Evolutionary conservation across 2,329 filamentous ascomycete species (phyloP).

Genomic region (Plenodomus biglobosus): DNA sequence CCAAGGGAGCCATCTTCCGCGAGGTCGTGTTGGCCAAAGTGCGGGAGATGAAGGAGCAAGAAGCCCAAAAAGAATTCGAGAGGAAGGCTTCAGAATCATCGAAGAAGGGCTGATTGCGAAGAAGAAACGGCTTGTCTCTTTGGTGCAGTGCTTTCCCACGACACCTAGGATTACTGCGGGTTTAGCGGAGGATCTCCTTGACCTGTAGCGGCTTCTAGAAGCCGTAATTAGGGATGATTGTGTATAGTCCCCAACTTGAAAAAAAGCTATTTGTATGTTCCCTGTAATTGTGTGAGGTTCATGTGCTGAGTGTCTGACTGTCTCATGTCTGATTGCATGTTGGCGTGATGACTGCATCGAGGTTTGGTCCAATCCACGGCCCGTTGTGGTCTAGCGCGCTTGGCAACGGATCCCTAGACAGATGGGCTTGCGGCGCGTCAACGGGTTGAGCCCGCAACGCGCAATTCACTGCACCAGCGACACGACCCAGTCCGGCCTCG

Average conservation of each 20-base stretch:
- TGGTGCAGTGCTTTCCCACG: slow-evolving; percentile 12
- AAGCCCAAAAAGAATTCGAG: slow-evolving; percentile 70
- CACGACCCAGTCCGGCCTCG: slow-evolving; percentile 19
- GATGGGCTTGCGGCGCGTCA: slow-evolving; percentile 23
- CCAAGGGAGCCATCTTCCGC: slow-evolving; percentile 78
- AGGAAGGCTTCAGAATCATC: slow-evolving; percentile 52
- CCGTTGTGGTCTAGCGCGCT: slow-evolving; percentile 9
- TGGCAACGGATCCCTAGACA: slow-evolving; percentile 14
- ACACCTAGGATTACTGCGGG: slow-evolving; percentile 23
- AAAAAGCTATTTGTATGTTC: too few species aligned
- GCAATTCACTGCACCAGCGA: slow-evolving; percentile 40
- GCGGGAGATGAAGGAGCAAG: slow-evolving; percentile 83
- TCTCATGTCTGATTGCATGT: not conserved
- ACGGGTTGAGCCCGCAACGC: slow-evolving; percentile 24
- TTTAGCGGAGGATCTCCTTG: slow-evolving; percentile 24
- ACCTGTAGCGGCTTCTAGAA: slow-evolving; percentile 34
- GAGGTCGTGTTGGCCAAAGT: slow-evolving; percentile 95
- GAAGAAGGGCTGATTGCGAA: slow-evolving; percentile 21
- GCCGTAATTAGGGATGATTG: too few species aligned
- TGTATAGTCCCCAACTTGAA: not conserved
- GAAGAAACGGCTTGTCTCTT: slow-evolving; percentile 4
- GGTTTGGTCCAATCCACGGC: not conserved
- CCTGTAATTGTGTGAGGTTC: too few species aligned
- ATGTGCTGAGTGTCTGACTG: not conserved
- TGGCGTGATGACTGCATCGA: not conserved